Base-by-base conservation (phyloP, 345 rosid genomes). In the Cardamine chenopodiifolia region DNA sequence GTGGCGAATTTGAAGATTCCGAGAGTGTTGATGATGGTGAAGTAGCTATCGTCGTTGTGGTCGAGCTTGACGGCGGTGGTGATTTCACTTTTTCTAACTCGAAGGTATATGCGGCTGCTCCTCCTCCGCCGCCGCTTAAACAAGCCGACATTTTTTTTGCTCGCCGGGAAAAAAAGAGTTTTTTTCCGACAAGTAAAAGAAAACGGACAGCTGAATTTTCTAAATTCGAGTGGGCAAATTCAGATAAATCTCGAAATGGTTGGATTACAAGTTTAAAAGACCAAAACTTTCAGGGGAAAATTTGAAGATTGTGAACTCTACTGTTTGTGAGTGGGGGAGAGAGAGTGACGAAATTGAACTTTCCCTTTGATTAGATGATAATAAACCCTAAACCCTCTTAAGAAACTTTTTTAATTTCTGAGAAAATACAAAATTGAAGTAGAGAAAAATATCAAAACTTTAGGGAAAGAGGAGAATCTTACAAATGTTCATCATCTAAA, bases 1-100 rank as follows among this genome's bases (percentile, higher is more conserved):
- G 71, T 0, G 93, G 93, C 8, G 93, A 95, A 64, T 89, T 83
- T 6, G 92, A 85, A 1, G 80, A 66, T 75, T 92, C 97, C 0
- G 97, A 89, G 59, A 92, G 61, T 8, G 97, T 92, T 26, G 97
- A 95, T 13, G 92, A 88, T 8, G 96, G 96, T 1, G 97, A 90
- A 10, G 80, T 77, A 8, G 81, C 81, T 66, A 78, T 78, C 3
- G 88, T 82, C 26, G 85, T 74, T 57, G 84, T 76, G 34, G 83
- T 85, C 6, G 88, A 85, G 5, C 83, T 72, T 12, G 93, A 81
- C 52, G 78, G 70, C 11, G 92, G 62, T 0, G 92, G 62, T 1
- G 91, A 79, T 66, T 91, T 94, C 52, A 89, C 81, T 12, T 88
- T 72, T n/a, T 90, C 96, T 15, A 91, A 82, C 54, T 94, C 96